Base-by-base conservation (phyloP, 441 rosid genomes). In the Rhodomyrtus psidioides region DNA sequence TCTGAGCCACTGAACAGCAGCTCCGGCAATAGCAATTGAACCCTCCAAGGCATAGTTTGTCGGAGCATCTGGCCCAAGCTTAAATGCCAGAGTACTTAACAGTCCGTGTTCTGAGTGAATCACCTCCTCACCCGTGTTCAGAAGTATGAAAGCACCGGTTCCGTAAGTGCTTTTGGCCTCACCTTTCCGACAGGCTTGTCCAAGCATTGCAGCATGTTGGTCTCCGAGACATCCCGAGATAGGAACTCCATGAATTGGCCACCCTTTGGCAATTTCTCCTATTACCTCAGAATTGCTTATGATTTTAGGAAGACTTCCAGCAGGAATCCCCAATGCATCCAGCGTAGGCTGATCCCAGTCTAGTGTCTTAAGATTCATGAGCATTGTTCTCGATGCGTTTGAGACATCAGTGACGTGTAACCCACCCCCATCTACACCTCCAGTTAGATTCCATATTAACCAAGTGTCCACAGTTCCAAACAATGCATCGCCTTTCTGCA, bases 161-260 rank as follows among this genome's bases (percentile, higher is more conserved):
- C 99, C 98, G 51, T 94, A 97, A 6, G 99, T 97, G 87, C 98
- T 93, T 89, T 97, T 96, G 49, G 98, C 99, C 94, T 97, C 95
- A 10, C 98, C 99, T 83, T 92, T 97, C 26, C 53, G 87, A 85
- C 99, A 95, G 83, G 96, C 95, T 87, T 97, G 99, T 51, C 99
- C 99, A n/a, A 97, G 59, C 98, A 94, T 96, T 24, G 99, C 99
- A 21, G 99, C 99, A 76, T 96, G 99, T 55, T 97, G 99, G 60
- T 97, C 99, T 1, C 99, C 99, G 23, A 97, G 97, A 85, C 99
- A 97, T 46, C 99, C 99, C 49, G 99, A 91, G 57, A 97, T 93
- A 13, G 94, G 96, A 56, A 96, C 88, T 34, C 94, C 98, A 13
- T 92, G 88, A 85, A 96, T 83, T 0, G 97, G 99, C 98, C 99